Conservation (phyloP, 2,329 filamentous ascomycete genomes). For the Boeremia lycopersici region DNA sequence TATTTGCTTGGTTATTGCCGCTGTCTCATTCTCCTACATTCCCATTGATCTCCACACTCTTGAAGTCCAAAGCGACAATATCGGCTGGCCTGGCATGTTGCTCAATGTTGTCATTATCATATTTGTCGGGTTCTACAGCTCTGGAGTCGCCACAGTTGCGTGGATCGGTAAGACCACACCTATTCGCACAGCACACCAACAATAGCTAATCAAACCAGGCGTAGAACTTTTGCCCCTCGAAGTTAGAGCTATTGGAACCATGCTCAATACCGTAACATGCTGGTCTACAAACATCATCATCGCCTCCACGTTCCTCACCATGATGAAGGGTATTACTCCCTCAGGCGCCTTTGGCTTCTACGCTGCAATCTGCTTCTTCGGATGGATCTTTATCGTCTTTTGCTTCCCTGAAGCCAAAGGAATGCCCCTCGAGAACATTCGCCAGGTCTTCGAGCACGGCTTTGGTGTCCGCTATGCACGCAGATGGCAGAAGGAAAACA, state of each 20-base stretch:
- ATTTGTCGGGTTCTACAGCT: slow-evolving; percentile 45
- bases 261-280: slow-evolving; percentile 41
- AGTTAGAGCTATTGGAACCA: slow-evolving; percentile 47
- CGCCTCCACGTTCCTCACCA: slow-evolving; percentile 47
- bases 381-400: slow-evolving; percentile 45
- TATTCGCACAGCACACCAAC: not conserved
- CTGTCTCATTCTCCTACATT: slow-evolving; percentile 72
- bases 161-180: slow-evolving; percentile 35
- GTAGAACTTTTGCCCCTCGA: slow-evolving; percentile 45
- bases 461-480: slow-evolving; percentile 45
- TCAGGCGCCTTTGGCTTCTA: slow-evolving; percentile 49
- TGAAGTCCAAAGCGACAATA: slow-evolving; percentile 34
- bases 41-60: slow-evolving; percentile 52
- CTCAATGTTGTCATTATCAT: slow-evolving; percentile 47
- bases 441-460: slow-evolving; percentile 44
- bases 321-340: slow-evolving; percentile 49
- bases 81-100: slow-evolving; percentile 44
- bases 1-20: slow-evolving; percentile 71
- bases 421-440: slow-evolving; percentile 45
- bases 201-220: not conserved
- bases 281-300: slow-evolving; percentile 47
- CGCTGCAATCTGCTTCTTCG: slow-evolving; percentile 43
- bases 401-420: slow-evolving; percentile 48
- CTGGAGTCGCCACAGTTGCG: slow-evolving; percentile 42
- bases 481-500: slow-evolving; percentile 47